These are phyloP conservation scores for Zygotorulaspora danielsina DNA, from an alignment of 805 yeast species.

Conservation along the genomic window DNA sequence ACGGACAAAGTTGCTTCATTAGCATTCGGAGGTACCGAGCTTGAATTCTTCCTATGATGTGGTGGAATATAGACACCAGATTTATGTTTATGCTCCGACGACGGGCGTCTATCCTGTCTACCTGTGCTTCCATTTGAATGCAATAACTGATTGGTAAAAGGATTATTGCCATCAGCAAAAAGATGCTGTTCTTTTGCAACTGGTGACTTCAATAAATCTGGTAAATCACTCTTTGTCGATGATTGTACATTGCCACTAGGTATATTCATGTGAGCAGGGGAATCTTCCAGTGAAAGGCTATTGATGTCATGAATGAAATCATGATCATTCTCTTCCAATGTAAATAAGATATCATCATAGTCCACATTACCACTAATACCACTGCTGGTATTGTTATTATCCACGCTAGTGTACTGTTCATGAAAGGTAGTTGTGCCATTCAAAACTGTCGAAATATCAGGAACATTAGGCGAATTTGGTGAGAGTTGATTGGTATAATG, in stretches of 20 bases:
- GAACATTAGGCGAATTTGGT: conserved; percentile 19
- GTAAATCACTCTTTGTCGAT: conserved; percentile 19
- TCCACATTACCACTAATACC: conserved; percentile 27
- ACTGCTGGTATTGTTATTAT: conserved; percentile 18
- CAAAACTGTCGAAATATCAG: conserved; percentile 27
- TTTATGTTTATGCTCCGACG: conserved; percentile 18
- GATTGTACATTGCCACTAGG: background rate
- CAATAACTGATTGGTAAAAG: conserved; percentile 7
- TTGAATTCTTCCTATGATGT: conserved; percentile 44
- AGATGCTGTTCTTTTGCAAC: conserved; percentile 10
- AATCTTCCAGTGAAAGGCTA: conserved; percentile 20
- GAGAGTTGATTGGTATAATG: conserved; percentile 10
- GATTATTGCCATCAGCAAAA: conserved; percentile 4
- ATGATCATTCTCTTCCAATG: conserved; percentile 36
- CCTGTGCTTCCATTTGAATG: background rate
- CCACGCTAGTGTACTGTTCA: conserved; percentile 20
- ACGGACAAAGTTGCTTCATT: conserved; percentile 28
- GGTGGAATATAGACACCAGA: conserved; percentile 47
- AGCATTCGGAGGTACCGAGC: conserved; percentile 16
- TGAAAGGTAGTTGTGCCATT: conserved; percentile 18
- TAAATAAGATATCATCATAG: conserved; percentile 33
- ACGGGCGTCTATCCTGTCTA: conserved; percentile 4
- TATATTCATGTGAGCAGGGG: conserved; percentile 11
- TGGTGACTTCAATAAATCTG: conserved; percentile 34
- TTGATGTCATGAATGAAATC: conserved; percentile 30